A percentile compares a stretch with the other conserved stretches of the same genome.
phyloP scores from a whole-genome alignment of 176 grass and related monocot species.

The Aegilops sharonensis region DNA sequence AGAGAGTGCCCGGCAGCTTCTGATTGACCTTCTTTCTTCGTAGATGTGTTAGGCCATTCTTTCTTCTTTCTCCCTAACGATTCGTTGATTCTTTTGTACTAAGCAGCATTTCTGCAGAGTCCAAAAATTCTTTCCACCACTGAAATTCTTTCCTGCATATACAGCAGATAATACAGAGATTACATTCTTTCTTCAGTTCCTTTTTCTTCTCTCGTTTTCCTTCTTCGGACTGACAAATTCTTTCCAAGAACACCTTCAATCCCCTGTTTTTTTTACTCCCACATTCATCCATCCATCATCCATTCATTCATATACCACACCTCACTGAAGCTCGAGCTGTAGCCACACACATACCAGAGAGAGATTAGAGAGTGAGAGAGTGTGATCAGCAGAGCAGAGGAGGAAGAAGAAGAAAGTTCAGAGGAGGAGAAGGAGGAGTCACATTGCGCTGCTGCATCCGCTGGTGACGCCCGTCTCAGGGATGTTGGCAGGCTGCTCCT shows the following conservation, averaged over 20 bases:
- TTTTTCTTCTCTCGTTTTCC: constrained; percentile 27
- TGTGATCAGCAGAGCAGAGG: background rate
- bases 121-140: constrained; percentile 42
- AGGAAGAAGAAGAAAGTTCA: background rate
- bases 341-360: constrained; percentile 30
- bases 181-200: constrained; percentile 29
- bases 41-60: constrained; percentile 47
- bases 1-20: constrained; percentile 40
- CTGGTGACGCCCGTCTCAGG: constrained; percentile 34
- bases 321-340: constrained; percentile 29
- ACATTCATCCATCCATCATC: constrained; percentile 23
- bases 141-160: constrained; percentile 53
- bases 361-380: background rate
- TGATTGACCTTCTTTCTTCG: background rate
- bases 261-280: constrained; percentile 28
- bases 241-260: constrained; percentile 19
- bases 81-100: constrained; percentile 99
- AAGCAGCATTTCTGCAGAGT: constrained; percentile 39
- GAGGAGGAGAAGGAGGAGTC: background rate
- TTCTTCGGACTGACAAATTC: constrained; percentile 53
- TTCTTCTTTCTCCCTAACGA: constrained; percentile 18
- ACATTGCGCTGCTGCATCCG: background rate
- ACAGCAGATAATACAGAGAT: constrained; percentile 61
- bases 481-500: constrained; percentile 99
- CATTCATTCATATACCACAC: constrained; percentile 31